Evolutionary conservation across 768 basidiomycete species (phyloP), one percentile per base, ranked within the genome.

Genomic region (Clitopilus hobsonii): DNA sequence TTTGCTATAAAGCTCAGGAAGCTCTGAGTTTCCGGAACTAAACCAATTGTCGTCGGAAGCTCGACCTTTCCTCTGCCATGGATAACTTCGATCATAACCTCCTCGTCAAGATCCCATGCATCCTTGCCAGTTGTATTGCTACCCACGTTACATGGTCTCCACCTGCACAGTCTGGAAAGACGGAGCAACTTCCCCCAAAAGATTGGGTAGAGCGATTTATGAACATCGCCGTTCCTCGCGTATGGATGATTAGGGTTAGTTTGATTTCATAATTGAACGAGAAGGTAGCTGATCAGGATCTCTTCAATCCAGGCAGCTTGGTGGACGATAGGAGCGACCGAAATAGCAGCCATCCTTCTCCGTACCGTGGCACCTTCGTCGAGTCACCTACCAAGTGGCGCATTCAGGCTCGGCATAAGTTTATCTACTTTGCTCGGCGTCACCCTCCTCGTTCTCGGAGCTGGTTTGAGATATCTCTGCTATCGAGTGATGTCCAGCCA

Each of bases 401-500:
- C 25, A 18, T 14, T 47, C 26, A 28, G 57, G n/a, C 38, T 47
- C 18, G 14, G 27, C 14, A 25, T 56, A 0, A 18, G 38, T 2
- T 24, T 38, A 3, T 18, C 49, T 13, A 41, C 55, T 8, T 6
- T 69, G 4, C 7, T 65, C 16, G 70, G 72, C 11, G 56, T 64
- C 13, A 4, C 63, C 36, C 8, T 70, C 16, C 59, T 65, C 2
- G n/a, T 65, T 8, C 41, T 60, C 16, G 75, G 74, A 6, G 52
- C 65, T 2, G 27, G 63, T 1, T 60, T 77, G 1, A 73, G 78
- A 23, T 49, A 69, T 4, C 59, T 58, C 55, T 78, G 71, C 56
- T 77, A 70, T 59, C 67, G 57, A 20, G 60, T 60, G 20, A 65
- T 78, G 23, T 74, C 74, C 18, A 36, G 54, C n/a, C 58, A 69